Base-by-base conservation (phyloP, 345 rosid species). In the Syzygium oleosum region DNA sequence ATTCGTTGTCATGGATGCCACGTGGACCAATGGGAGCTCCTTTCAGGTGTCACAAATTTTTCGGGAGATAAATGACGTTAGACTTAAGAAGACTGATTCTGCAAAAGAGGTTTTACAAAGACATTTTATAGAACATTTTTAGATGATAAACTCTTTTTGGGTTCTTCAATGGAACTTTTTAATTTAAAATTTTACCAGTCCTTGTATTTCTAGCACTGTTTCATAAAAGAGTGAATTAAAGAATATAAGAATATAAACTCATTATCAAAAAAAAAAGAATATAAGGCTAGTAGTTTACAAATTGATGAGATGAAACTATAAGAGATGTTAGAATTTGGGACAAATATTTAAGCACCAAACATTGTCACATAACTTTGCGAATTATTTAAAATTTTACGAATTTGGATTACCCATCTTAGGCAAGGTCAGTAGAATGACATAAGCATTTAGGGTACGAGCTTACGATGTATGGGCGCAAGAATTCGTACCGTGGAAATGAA, bases 1-100 rank as follows among this genome's bases (percentile, higher is more conserved):
- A 59, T 87, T 46, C 43, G 56, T 51, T 85, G 22, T 85, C 65
- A 83, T 91, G 92, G 92, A 87, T 80, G 91, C 93, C 94, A 96
- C 93, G 91, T 95, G 96, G 93, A 92, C 96, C 95, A 94, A 90
- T 93, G 38, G 29, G 19, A 31, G 73, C 17, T 61, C 73, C 73
- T 61, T 55, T 61, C 6, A 61, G 34, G 73, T 61, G 6, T 61
- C 34, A 15, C 68, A 6, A 5, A 12, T 5, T 61, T 27, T 61
- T 27, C n/a, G 17, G 31, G 23, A 38, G 46, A 17, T 34, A 21
- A 34, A 68, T 34, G 80, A 68, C 38, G 80, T 68, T 17, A 19
- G 23, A 19, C 58, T 7, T 54, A 19, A 4, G 58, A 54, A 41
- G 46, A 68, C 23, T 68, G 25, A 11, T 68, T 34, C 19, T 68